phyloP scores from a whole-genome alignment of 495 filamentous ascomycete species.

The Amorphotheca resinae region DNA sequence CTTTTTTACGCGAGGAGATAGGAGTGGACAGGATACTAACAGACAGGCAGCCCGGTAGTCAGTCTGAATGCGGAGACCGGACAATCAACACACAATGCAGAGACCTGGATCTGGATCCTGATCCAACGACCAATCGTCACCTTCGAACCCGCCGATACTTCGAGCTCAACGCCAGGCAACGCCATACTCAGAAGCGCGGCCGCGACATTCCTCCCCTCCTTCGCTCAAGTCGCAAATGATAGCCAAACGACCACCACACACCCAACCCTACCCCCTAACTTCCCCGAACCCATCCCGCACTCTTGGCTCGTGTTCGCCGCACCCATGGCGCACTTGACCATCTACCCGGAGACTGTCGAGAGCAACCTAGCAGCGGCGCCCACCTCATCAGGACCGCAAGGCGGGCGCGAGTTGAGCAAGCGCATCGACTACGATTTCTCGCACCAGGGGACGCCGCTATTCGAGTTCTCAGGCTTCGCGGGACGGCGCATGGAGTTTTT shows the following conservation, averaged over 20 bases:
- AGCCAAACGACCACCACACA: neutral
- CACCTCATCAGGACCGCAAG: neutral
- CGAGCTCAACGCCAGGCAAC: neutral
- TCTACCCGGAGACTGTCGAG: neutral
- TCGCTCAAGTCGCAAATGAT: too few relatives aligned
- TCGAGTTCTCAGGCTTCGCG: constrained; percentile 8
- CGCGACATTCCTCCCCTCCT: too few relatives aligned
- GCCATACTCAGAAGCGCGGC: too few relatives aligned
- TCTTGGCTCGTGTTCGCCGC: constrained; percentile 17
- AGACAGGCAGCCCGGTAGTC: neutral
- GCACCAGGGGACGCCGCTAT: constrained; percentile 9
- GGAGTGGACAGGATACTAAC: neutral
- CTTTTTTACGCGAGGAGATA: neutral
- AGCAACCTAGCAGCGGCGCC: neutral
- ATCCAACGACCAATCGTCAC: constrained; percentile 9
- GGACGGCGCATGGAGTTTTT: neutral
- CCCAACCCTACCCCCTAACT: constrained; percentile 9
- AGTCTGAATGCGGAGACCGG: neutral
- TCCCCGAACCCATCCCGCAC: constrained; percentile 7
- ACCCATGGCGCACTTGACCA: constrained; percentile 8
- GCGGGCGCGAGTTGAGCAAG: neutral
- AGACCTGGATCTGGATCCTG: constrained; percentile 17
- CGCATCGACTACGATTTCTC: constrained; percentile 15
- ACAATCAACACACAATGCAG: neutral
- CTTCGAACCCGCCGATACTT: neutral